These are phyloP conservation scores for Fusarium anthophilum DNA, from an alignment of 2,329 filamentous ascomycete species.

Conservation along the genomic window DNA sequence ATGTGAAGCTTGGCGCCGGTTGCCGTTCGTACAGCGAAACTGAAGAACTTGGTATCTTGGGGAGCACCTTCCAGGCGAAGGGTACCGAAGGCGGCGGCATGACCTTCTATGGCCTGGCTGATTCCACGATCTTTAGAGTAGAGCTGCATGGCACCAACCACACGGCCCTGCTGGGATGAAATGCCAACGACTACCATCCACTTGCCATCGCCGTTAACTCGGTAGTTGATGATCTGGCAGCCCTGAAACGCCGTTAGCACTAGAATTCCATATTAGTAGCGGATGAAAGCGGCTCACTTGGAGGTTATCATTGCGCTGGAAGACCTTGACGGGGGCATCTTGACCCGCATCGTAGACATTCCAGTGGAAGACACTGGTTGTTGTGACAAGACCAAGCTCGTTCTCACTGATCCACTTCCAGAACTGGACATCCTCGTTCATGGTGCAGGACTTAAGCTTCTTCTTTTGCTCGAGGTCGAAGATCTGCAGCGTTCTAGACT, in stretches of 20 bases:
- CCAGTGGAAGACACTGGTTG: conserved; percentile 95
- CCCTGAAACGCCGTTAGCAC: conserved; percentile 62
- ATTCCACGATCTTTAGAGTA: conserved; percentile 97
- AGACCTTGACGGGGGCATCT: conserved; percentile 84
- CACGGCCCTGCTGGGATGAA: conserved; percentile 89
- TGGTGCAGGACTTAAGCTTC: conserved; percentile 95
- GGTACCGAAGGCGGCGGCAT: conserved; percentile 93
- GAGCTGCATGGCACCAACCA: conserved; percentile 95
- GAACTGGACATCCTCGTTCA: conserved; percentile 97
- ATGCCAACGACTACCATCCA: conserved; percentile 99
- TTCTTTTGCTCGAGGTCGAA: conserved; percentile 93
- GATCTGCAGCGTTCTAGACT: conserved; percentile 94
- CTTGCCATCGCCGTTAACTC: conserved; percentile 92
- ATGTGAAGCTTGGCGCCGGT: conserved; percentile 95
- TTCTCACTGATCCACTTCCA: conserved; percentile 99
- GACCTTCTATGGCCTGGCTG: conserved; percentile 97
- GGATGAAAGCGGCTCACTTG: conserved; percentile 64
- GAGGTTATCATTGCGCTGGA: conserved; percentile 92
- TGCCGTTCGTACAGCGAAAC: conserved; percentile 91
- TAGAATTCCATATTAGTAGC: not conserved
- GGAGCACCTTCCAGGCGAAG: conserved; percentile 88
- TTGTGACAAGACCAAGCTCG: conserved; percentile 89
- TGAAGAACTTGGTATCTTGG: conserved; percentile 93
- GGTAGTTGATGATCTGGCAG: conserved; percentile 99
- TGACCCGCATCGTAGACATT: conserved; percentile 90